Conservation (phyloP, 768 basidiomycete species). For the Podaxis sp. region DNA sequence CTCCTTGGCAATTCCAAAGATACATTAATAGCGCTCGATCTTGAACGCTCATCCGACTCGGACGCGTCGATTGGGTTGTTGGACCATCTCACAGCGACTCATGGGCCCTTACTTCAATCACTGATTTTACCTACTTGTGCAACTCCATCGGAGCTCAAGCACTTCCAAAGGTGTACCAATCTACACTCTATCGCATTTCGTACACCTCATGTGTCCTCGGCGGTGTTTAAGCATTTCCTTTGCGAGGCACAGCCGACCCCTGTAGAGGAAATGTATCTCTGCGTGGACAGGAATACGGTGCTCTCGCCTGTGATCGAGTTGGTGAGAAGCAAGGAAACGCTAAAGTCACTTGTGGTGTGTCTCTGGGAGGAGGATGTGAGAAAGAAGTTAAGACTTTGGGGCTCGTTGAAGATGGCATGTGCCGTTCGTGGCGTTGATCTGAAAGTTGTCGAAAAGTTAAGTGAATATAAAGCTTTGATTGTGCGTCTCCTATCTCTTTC, state of each 20-base stretch:
- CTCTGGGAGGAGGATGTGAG: conserved; percentile 35
- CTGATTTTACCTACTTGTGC: conserved; percentile 55
- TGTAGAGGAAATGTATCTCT: conserved; percentile 43
- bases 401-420: conserved; percentile 59
- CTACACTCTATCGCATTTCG: conserved; percentile 8
- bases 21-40: conserved; percentile 48
- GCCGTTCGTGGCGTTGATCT: conserved; percentile 57
- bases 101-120: conserved; percentile 45
- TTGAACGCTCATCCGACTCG: conserved; percentile 55
- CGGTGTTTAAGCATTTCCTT: conserved; percentile 7
- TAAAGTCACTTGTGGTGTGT: conserved; percentile 21
- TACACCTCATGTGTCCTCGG: conserved; percentile 7
- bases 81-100: conserved; percentile 47
- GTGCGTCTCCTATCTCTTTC: conserved; percentile 14
- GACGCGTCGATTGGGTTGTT: conserved; percentile 33
- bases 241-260: conserved; percentile 32
- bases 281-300: conserved; percentile 51
- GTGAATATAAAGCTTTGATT: conserved; percentile 18
- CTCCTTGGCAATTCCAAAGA: conserved; percentile 54
- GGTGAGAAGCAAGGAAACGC: conserved; percentile 38
- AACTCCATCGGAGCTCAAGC: conserved; percentile 22
- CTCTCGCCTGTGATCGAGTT: conserved; percentile 52
- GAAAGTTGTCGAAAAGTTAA: conserved; percentile 22
- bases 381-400: conserved; percentile 45
- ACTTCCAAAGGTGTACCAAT: conserved; percentile 9